Evolutionary conservation across 257 asterid genomes (phyloP).

Genomic region (Lavandula angustifolia): DNA sequence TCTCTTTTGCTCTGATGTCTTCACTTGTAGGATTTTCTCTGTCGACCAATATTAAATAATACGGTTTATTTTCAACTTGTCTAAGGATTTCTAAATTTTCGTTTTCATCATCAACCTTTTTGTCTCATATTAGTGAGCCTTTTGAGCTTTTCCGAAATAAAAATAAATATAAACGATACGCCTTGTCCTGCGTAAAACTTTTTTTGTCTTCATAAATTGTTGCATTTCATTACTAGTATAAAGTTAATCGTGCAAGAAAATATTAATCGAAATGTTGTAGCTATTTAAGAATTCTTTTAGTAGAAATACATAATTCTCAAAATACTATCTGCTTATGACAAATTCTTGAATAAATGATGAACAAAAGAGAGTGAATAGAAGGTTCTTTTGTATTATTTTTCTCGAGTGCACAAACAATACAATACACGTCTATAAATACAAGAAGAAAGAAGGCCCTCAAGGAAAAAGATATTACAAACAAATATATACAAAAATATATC

Average conservation of each 20-base stretch:
- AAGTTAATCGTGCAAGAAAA: neutral
- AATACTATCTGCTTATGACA: too few relatives aligned
- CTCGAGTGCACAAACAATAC: too few relatives aligned
- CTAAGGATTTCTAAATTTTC: neutral
- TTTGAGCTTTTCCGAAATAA: neutral
- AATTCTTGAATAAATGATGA: too few relatives aligned
- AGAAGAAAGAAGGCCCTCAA: too few relatives aligned
- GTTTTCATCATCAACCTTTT: slow-evolving; percentile 1
- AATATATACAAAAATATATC: too few relatives aligned
- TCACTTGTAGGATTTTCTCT: slow-evolving; percentile 35
- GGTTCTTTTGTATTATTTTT: too few relatives aligned
- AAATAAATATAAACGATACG: neutral
- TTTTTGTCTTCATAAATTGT: neutral
- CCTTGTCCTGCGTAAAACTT: neutral
- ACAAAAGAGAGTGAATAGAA: too few relatives aligned
- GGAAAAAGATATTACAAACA: too few relatives aligned
- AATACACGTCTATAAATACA: too few relatives aligned
- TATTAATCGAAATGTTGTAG: too few relatives aligned
- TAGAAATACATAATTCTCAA: too few relatives aligned
- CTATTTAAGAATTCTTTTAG: too few relatives aligned
- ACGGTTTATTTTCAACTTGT: neutral
- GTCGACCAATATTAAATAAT: neutral
- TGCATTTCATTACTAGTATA: neutral
- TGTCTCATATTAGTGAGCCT: slow-evolving; percentile 18
- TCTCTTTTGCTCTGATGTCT: slow-evolving; percentile 37